Evolutionary conservation across 371 early-diverging fungal genomes (phyloP), one percentile per base, ranked within the genome.

Genomic region (Dinochytrium kinnereticum): DNA sequence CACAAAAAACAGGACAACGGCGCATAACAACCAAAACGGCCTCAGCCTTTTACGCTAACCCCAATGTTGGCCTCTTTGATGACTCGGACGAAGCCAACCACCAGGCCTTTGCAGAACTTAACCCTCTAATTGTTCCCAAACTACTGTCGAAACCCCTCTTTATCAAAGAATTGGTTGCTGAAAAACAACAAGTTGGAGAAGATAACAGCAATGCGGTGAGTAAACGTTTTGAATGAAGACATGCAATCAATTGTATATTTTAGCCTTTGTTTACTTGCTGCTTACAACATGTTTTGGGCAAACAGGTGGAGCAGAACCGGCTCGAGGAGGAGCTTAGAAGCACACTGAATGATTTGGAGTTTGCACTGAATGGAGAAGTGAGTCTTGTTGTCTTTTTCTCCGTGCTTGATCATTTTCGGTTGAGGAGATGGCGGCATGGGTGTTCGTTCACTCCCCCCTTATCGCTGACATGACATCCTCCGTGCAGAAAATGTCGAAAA

Each of bases 121-220:
- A 81, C 59, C 81, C 81, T 1, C 68, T 83, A 38, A 72, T 83
- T 24, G 71, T 80, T 34, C 80, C 80, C 10, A 79, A 77, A 57
- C 59, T 80, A 24, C 71, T 78, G 26, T 53, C 69, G 37, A 75
- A 76, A 50, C 76, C 77, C 15, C 34, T 78, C 17, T 78, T 78
- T 64, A 68, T 76, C 3, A 66, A 65, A 59, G 74, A 74, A 30
- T n/a, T n/a, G n/a, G n/a, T n/a, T n/a, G 24, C 51, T 7, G 77
- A 77, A 57, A 73, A 74, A 37, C 30, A 69, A 57, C 49, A 51
- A 33, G 39, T 59, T 17, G 67, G 61, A 34, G 73, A 72, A 26
- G 59, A 61, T n/a, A 65, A 73, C 0, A 68, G 53, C 10, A 67
- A 59, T 19, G 76, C 69, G 61, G 61, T 61, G 36, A 33, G 61